These are phyloP conservation scores for Trichophyton equinum DNA, from an alignment of 2,329 filamentous ascomycete genomes.

Conservation along the genomic window DNA sequence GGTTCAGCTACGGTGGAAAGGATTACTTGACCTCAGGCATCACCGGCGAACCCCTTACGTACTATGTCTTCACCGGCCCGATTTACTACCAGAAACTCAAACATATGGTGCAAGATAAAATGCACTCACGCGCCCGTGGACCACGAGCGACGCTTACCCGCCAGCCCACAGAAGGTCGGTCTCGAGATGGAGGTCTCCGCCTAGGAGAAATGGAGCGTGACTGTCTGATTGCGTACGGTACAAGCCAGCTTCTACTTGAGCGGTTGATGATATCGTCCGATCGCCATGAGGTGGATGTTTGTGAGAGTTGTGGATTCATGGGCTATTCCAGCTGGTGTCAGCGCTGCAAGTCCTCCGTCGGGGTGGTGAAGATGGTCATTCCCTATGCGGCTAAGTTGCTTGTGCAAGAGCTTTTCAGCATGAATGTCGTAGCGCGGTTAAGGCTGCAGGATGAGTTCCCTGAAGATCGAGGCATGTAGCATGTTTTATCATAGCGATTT, in stretches of 20 bases:
- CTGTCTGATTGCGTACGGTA: slow-evolving; percentile 93
- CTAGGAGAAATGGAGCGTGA: slow-evolving; percentile 98
- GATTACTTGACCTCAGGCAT: slow-evolving; percentile 93
- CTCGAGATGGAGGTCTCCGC: slow-evolving; percentile 78
- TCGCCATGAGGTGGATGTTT: slow-evolving; percentile 82
- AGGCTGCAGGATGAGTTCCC: slow-evolving; percentile 93
- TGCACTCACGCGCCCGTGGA: slow-evolving; percentile 88
- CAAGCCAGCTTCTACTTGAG: slow-evolving; percentile 81
- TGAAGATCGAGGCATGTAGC: slow-evolving; percentile 27
- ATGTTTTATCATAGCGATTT: background rate
- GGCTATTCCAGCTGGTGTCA: slow-evolving; percentile 92
- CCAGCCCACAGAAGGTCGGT: slow-evolving; percentile 91
- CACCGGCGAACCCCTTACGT: slow-evolving; percentile 83
- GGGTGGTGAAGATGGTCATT: slow-evolving; percentile 87
- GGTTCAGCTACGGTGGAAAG: slow-evolving; percentile 94
- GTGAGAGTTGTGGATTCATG: slow-evolving; percentile 87
- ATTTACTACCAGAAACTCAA: slow-evolving; percentile 99
- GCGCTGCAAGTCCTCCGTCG: slow-evolving; percentile 72
- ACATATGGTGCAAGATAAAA: slow-evolving; percentile 99
- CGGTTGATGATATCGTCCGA: slow-evolving; percentile 91
- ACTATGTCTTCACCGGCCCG: slow-evolving; percentile 95
- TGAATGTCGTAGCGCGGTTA: slow-evolving; percentile 93
- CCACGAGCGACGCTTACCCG: slow-evolving; percentile 84
- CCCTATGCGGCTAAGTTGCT: slow-evolving; percentile 94
- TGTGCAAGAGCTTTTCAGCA: slow-evolving; percentile 90